phyloP scores from a whole-genome alignment of 331 rosid species.

The Pyrus hybrid region DNA sequence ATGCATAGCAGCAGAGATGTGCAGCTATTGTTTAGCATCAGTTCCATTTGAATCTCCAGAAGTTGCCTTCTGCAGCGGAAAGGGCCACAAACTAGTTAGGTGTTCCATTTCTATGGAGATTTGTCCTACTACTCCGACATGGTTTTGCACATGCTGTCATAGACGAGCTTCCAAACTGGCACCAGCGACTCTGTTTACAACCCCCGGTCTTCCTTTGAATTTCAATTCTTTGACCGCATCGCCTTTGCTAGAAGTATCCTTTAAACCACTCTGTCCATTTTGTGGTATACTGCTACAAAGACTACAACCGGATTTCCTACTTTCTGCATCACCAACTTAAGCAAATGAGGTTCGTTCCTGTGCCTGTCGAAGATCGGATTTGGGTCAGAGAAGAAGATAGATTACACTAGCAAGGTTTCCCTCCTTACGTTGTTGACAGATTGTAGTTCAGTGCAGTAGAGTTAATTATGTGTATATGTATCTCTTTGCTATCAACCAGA shows the following conservation, averaged over 20 bases:
- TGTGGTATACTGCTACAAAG: conserved; percentile 83
- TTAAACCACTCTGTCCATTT: conserved; percentile 69
- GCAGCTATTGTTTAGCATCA: conserved; percentile 63
- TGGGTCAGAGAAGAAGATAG: background rate
- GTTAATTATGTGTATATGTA: background rate
- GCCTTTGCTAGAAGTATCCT: conserved; percentile 19
- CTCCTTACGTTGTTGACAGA: no score
- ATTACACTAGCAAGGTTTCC: background rate
- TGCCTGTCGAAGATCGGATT: background rate
- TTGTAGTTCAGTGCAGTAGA: background rate
- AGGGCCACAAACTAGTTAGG: conserved; percentile 54
- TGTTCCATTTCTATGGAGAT: conserved; percentile 77
- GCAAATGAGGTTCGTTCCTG: background rate
- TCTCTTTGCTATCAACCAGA: no score
- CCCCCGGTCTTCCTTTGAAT: conserved; percentile 35
- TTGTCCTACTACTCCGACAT: conserved; percentile 66
- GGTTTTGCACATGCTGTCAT: conserved; percentile 81
- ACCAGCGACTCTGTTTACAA: conserved; percentile 53
- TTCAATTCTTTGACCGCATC: conserved; percentile 19
- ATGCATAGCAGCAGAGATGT: conserved; percentile 35
- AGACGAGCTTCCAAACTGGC: conserved; percentile 56
- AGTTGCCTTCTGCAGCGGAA: conserved; percentile 53
- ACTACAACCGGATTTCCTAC: conserved; percentile 68
- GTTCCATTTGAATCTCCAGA: conserved; percentile 82
- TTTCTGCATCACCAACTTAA: conserved; percentile 61